Base-by-base conservation (phyloP, 1,139 yeast genomes). In the Yarrowia galli region DNA sequence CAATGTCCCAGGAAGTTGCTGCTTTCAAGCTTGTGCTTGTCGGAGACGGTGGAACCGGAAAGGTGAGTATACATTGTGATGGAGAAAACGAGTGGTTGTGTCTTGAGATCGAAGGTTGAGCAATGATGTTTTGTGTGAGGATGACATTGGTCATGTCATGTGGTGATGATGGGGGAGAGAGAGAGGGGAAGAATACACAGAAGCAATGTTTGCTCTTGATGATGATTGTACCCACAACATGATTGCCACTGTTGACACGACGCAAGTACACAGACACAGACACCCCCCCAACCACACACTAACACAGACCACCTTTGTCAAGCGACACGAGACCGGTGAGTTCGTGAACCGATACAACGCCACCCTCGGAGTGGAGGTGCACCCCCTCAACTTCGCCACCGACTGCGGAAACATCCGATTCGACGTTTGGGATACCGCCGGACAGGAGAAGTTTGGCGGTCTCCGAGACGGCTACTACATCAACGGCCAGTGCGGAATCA, bases 21-120 rank as follows among this genome's bases (percentile, higher is more conserved):
- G 91, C 97, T 74, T 95, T 96, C 84, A 96, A 96, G 87, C 89
- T 96, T 81, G 99, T 80, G 77, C 89, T 95, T 79, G 98, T 95
- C 82, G 99, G 99, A 82, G 99, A 95, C 80, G 99, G 99, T 87
- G 99, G 99, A 89, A 95, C 99, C 82, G 98, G 98, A 85, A 93
- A 95, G 82, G 87, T 84, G 76, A 73, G 86, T 81, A 28, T 28
- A n/a, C n/a, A n/a, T n/a, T n/a, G n/a, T n/a, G n/a, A n/a, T n/a
- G n/a, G n/a, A n/a, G n/a, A n/a, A n/a, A n/a, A n/a, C n/a, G n/a
- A n/a, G n/a, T n/a, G n/a, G n/a, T n/a, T n/a, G n/a, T n/a, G n/a
- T n/a, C n/a, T 28, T 28, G 38, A 48, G 51, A 42, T 42, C 46
- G 46, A 46, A n/a, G 53, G 38, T 8, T 5, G n/a, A 28, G 38